These are phyloP conservation scores for Huntiella decipiens DNA, from an alignment of 2,329 filamentous ascomycete species.

Conservation along the genomic window DNA sequence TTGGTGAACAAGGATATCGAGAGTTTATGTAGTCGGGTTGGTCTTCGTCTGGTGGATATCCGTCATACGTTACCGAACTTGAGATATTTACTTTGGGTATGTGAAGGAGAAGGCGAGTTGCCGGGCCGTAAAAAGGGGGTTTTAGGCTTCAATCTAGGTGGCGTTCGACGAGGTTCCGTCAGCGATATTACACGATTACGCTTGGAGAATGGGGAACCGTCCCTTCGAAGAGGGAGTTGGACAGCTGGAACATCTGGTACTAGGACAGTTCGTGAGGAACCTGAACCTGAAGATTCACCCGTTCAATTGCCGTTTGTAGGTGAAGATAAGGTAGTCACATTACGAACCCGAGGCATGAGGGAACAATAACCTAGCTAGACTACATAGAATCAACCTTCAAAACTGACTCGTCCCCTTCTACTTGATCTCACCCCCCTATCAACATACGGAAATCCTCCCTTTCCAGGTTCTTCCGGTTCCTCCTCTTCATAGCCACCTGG, in stretches of 20 bases:
- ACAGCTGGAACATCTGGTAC: background rate
- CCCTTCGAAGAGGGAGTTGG: constrained; percentile 14
- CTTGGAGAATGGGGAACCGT: constrained; percentile 24
- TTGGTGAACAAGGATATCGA: constrained; percentile 95
- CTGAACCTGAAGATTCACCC: constrained; percentile 10
- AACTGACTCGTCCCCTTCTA: too few relatives aligned
- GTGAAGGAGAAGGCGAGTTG: constrained; percentile 50
- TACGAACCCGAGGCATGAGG: constrained; percentile 36
- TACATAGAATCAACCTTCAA: too few relatives aligned
- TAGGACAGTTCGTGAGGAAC: constrained; percentile 12
- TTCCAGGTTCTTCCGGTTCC: too few relatives aligned
- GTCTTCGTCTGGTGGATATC: constrained; percentile 69
- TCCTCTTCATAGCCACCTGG: constrained; percentile 21
- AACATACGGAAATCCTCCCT: background rate
- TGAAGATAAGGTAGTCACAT: constrained; percentile 26
- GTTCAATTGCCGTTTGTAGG: constrained; percentile 28
- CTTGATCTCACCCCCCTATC: background rate
- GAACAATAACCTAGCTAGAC: constrained; percentile 18
- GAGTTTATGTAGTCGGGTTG: constrained; percentile 41
- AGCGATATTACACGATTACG: constrained; percentile 22
- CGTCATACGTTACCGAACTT: constrained; percentile 83
- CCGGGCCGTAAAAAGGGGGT: constrained; percentile 43
- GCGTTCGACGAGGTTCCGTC: constrained; percentile 24
- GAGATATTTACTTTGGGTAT: constrained; percentile 79
- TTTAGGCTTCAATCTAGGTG: constrained; percentile 11